Percentiles rank a stretch among this genome's conserved stretches.
phyloP scores from a whole-genome alignment of 768 basidiomycete species.

The Strobilomyces confusus region DNA sequence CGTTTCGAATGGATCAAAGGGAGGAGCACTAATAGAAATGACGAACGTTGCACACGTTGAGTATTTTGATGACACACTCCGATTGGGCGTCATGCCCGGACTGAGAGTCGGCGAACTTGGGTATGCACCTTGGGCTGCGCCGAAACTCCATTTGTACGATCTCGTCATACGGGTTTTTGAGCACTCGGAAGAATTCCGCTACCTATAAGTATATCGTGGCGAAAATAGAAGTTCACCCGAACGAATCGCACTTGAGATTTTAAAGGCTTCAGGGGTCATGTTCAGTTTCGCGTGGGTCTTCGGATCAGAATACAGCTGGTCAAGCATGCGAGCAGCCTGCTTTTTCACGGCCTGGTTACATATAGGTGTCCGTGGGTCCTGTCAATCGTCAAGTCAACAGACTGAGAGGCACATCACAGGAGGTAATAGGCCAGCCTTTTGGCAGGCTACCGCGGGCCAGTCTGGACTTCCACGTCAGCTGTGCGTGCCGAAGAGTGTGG shows the following conservation, averaged over 20 bases:
- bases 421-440: constrained; percentile 19
- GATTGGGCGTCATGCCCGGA: constrained; percentile 15
- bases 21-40: constrained; percentile 14
- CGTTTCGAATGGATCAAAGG: constrained; percentile 25
- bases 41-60: constrained; percentile 23
- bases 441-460: constrained; percentile 13
- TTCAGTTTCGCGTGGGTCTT: constrained; percentile 21
- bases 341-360: constrained; percentile 10
- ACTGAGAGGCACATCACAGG: constrained; percentile 8
- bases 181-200: constrained; percentile 22
- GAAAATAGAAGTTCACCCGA: constrained; percentile 20
- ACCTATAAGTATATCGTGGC: constrained; percentile 4
- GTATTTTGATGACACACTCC: constrained; percentile 18
- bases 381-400: constrained; percentile 27
- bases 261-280: constrained; percentile 14
- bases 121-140: constrained; percentile 9
- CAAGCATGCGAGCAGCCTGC: constrained; percentile 5
- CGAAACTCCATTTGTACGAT: constrained; percentile 26
- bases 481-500: constrained; percentile 18
- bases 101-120: constrained; percentile 25
- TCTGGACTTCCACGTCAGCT: constrained; percentile 17
- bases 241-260: constrained; percentile 27
- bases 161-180: constrained; percentile 19
- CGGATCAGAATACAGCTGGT: constrained; percentile 17
- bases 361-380: constrained; percentile 21